Base-by-base conservation (phyloP, 2,329 filamentous ascomycete genomes). In the Venturia nashicola region DNA sequence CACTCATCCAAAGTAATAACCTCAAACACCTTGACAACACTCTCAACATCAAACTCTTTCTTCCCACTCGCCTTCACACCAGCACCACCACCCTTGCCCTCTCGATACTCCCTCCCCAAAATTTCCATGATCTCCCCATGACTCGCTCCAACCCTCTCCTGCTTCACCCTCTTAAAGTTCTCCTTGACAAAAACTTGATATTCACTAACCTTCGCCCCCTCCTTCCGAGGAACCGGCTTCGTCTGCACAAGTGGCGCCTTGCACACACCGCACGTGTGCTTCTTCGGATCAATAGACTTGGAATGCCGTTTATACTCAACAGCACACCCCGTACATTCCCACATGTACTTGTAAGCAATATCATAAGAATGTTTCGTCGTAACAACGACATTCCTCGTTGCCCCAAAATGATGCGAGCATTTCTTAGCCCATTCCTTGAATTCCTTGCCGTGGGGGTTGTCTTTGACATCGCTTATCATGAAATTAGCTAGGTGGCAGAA, bases 401-500 rank as follows among this genome's bases (percentile, higher is more conserved):
- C 72, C 2, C 77, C 80, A 68, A 92, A 89, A 0, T 79, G 79
- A 2, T 67, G 68, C 77, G 83, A 74, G 78, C 84, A 73, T 79
- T 83, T 61, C 73, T 70, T 4, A 80, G 86, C 86, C 68, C 91
- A 96, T 0, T 75, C 72, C 74, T 95, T 92, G 81, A 97, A 97
- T 69, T 90, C 88, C 14, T 83, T 81, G 27, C 92, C 92, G 72
- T 97, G 92, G 0, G 91, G 90, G 66, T 89, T 87, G 64, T 85
- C 86, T 54, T 84, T 86, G 43, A 92, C 78, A 43, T 86, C 85
- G 60, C 82, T 87, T 67, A 97, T 79, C 85, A 97, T 95, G 74
- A 93, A 97, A 70, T 91, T 96, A 54, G 90, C 87, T 1, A 97
- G 78, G 72, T 99, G 94, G 74, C 94, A 97, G 77, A 94, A 97